Percentiles rank a stretch among this genome's conserved stretches.
These are phyloP conservation scores for Trametes coccinea DNA, from an alignment of 768 basidiomycete genomes.

Conservation along the genomic window DNA sequence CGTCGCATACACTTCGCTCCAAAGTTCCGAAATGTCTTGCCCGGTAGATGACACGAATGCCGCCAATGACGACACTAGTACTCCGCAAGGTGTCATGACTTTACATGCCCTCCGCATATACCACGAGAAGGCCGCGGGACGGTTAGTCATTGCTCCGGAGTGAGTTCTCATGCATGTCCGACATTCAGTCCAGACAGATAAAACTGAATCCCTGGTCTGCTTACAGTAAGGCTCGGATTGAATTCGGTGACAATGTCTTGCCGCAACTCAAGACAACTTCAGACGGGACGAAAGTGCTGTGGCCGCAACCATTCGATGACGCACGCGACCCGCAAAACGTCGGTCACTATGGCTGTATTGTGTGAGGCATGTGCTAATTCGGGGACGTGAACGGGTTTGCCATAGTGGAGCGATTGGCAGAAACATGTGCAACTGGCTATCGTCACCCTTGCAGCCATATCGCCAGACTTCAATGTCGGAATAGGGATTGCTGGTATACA, in stretches of 20 bases:
- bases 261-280: conserved; percentile 52
- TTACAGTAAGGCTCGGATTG: conserved; percentile 23
- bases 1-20: no score
- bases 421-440: conserved; percentile 59
- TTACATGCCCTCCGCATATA: no score
- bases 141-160: no score
- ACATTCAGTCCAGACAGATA: no score
- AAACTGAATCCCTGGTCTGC: no score
- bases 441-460: conserved; percentile 60
- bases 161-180: no score
- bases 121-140: no score
- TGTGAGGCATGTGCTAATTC: not conserved
- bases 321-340: conserved; percentile 64
- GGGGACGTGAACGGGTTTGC: conserved; percentile 17
- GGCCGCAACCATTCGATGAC: conserved; percentile 67
- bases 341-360: not conserved
- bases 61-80: no score
- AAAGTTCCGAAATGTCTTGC: no score
- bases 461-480: conserved; percentile 66
- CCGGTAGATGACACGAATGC: no score
- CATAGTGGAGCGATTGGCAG: conserved; percentile 50
- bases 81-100: no score
- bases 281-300: conserved; percentile 60
- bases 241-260: conserved; percentile 57
- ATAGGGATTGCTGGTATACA: conserved; percentile 43